Percentiles rank a stretch among this genome's conserved stretches.
Evolutionary conservation across 2,329 filamentous ascomycete species (phyloP).

Genomic region (Coleophoma cylindrospora): DNA sequence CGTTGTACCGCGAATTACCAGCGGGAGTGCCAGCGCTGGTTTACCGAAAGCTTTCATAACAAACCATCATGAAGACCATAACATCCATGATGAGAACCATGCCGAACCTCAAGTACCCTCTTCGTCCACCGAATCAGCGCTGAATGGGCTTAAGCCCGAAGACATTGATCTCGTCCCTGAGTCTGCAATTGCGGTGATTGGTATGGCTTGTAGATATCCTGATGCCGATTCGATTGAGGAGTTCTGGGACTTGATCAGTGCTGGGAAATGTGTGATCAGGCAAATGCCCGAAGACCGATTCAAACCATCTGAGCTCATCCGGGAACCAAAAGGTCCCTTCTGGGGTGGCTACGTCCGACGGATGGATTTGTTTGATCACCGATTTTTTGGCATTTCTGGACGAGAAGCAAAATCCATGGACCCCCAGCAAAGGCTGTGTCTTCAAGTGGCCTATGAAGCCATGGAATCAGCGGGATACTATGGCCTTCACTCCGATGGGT

Average conservation of each 20-base stretch:
- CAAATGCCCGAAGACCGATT: slow-evolving; percentile 9
- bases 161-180: too few species aligned
- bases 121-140: background rate
- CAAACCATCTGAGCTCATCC: background rate
- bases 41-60: too few species aligned
- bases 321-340: background rate
- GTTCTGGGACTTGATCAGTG: slow-evolving; percentile 63
- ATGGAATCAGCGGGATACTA: slow-evolving; percentile 1
- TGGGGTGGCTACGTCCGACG: too few species aligned
- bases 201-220: slow-evolving; percentile 45
- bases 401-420: too few species aligned
- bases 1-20: too few species aligned
- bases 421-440: slow-evolving; percentile 3
- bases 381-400: slow-evolving; percentile 10
- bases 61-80: background rate
- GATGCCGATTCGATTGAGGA: slow-evolving; percentile 46
- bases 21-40: too few species aligned
- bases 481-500: background rate
- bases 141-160: background rate
- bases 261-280: slow-evolving; percentile 26
- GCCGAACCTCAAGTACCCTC: background rate
- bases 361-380: slow-evolving; percentile 10
- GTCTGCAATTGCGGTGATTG: slow-evolving; percentile 43
- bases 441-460: slow-evolving; percentile 3
- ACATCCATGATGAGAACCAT: background rate